A percentile compares a stretch with the other conserved stretches of the same genome.
These are phyloP conservation scores for Penicillium sp. DNA, from an alignment of 2,329 filamentous ascomycete genomes.

Conservation along the genomic window DNA sequence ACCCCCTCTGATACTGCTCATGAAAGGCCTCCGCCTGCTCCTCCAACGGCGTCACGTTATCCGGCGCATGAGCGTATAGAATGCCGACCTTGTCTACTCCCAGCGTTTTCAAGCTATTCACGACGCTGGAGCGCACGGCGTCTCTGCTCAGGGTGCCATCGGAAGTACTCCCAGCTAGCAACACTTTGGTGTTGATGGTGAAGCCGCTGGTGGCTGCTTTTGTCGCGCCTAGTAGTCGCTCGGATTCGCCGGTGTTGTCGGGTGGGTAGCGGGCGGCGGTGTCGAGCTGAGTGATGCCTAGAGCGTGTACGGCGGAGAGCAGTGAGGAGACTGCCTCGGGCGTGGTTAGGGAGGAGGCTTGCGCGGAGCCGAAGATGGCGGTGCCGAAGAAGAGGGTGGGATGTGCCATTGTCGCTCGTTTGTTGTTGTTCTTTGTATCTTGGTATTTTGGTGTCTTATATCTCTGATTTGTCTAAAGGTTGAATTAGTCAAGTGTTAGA, in stretches of 20 bases:
- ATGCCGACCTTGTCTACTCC: conserved; percentile 2
- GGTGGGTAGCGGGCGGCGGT: conserved; percentile 34
- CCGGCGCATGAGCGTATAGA: conserved; percentile 35
- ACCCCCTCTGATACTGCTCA: conserved; percentile 16
- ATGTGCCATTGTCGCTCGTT: neutral
- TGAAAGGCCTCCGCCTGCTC: conserved; percentile 34
- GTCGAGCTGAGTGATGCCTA: conserved; percentile 16
- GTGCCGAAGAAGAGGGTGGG: conserved; percentile 13
- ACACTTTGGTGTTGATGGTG: conserved; percentile 33
- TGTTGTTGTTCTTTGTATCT: neutral
- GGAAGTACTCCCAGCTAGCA: neutral
- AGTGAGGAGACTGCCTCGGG: conserved; percentile 2
- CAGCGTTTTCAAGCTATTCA: conserved; percentile 22
- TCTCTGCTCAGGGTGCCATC: neutral
- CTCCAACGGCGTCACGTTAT: conserved; percentile 30
- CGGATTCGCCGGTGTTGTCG: conserved; percentile 27
- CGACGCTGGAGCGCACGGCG: conserved; percentile 24
- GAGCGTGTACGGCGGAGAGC: neutral
- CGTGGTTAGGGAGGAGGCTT: neutral
- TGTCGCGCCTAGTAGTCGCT: conserved; percentile 28
- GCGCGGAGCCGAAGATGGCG: neutral
- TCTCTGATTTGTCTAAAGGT: neutral
- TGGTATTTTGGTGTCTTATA: neutral
- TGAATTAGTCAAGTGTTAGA: neutral
- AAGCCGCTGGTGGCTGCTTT: conserved; percentile 19